A percentile compares a stretch with the other conserved stretches of the same genome.
Evolutionary conservation across 306 rosid genomes (phyloP).

Genomic region (Cajanus cajan): DNA sequence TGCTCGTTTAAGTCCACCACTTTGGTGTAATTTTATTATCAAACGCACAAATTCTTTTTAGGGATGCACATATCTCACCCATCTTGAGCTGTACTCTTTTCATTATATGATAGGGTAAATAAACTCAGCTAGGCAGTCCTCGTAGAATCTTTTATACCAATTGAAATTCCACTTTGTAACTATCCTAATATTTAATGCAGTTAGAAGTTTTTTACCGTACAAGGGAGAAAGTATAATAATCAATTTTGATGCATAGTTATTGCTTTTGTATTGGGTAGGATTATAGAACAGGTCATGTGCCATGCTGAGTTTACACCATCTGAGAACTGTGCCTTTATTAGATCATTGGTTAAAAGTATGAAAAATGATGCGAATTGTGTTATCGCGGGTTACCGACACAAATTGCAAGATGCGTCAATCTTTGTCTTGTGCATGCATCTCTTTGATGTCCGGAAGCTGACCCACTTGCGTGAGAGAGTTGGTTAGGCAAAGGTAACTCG

Average conservation of each 20-base stretch:
- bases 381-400: neutral
- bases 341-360: neutral
- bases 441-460: neutral
- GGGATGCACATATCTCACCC: slow-evolving; percentile 10
- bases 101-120: slow-evolving; percentile 5
- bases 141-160: neutral
- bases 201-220: neutral
- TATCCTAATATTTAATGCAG: neutral
- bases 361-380: neutral
- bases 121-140: neutral
- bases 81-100: neutral
- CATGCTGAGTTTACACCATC: neutral
- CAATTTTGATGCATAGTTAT: neutral
- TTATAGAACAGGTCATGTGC: neutral
- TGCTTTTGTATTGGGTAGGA: neutral
- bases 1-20: neutral
- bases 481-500: neutral
- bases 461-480: neutral
- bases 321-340: neutral
- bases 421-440: neutral
- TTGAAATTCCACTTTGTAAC: neutral
- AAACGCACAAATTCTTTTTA: neutral
- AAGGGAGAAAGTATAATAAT: neutral
- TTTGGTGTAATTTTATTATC: neutral
- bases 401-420: neutral